These are phyloP conservation scores for Macadamia integrifolia DNA, from an alignment of 164 flowering plant genomes.

Conservation along the genomic window DNA sequence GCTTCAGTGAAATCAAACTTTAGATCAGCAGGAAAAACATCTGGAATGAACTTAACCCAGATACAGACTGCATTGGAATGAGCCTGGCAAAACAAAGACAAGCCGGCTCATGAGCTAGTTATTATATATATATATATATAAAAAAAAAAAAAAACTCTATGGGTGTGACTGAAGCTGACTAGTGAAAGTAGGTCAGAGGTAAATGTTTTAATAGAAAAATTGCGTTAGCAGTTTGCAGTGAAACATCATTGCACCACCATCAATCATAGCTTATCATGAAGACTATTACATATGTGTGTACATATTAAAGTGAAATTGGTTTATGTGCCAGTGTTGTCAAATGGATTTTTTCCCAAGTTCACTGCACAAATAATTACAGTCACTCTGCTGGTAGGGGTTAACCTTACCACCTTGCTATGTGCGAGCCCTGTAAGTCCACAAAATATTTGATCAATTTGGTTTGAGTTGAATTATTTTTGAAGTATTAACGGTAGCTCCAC, in stretches of 20 bases:
- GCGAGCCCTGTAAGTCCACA: slow-evolving; percentile 90
- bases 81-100: too few species aligned
- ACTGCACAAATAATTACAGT: slow-evolving; percentile 69
- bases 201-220: slow-evolving; percentile 9
- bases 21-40: too few species aligned
- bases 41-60: too few species aligned
- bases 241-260: neutral
- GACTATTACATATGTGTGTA: neutral
- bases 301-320: slow-evolving; percentile 7
- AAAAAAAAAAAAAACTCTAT: too few species aligned
- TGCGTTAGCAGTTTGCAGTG: neutral
- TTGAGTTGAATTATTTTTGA: neutral
- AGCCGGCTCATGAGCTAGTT: too few species aligned
- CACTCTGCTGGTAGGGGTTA: slow-evolving; percentile 90
- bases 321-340: slow-evolving; percentile 60
- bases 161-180: slow-evolving; percentile 38
- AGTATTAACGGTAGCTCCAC: neutral
- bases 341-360: slow-evolving; percentile 88
- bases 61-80: too few species aligned
- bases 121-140: too few species aligned
- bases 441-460: neutral
- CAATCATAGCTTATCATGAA: neutral
- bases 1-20: too few species aligned
- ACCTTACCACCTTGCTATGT: slow-evolving; percentile 89
- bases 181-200: slow-evolving; percentile 56